A percentile compares a stretch with the other conserved stretches of the same genome.
These are phyloP conservation scores for Kwoniella dejecticola DNA, from an alignment of 768 basidiomycete species.

Conservation along the genomic window DNA sequence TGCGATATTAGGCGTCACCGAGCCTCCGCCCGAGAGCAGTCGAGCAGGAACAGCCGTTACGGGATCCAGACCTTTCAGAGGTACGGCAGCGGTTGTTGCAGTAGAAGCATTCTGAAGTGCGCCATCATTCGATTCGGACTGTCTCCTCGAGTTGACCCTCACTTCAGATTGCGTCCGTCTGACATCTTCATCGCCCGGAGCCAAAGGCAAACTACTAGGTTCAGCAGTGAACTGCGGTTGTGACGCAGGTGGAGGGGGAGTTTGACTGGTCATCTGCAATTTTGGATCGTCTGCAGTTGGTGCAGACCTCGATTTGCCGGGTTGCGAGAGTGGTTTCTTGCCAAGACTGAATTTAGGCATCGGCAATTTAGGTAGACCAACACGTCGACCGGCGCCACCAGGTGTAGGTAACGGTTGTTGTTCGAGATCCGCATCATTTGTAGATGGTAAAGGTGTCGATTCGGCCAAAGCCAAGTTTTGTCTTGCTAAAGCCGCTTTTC, in stretches of 20 bases:
- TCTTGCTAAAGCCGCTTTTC: constrained; percentile 35
- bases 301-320: constrained; percentile 23
- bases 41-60: constrained; percentile 25
- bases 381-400: not conserved
- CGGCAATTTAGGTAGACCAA: constrained; percentile 19
- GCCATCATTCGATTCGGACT: not conserved
- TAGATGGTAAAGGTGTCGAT: constrained; percentile 26
- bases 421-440: constrained; percentile 30
- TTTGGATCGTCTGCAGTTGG: constrained; percentile 5
- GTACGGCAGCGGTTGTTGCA: too few relatives aligned
- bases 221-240: not conserved
- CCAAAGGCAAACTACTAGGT: not conserved
- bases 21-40: constrained; percentile 5
- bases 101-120: not conserved
- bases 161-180: constrained; percentile 15
- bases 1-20: constrained; percentile 8
- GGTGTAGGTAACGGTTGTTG: constrained; percentile 1
- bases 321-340: constrained; percentile 27
- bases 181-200: not conserved
- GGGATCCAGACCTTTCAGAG: constrained; percentile 15
- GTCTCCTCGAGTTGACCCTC: not conserved
- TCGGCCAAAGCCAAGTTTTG: constrained; percentile 27
- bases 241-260: not conserved
- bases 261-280: not conserved
- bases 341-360: constrained; percentile 27